phyloP scores from a whole-genome alignment of 345 rosid genomes.

The Brassica rapa region DNA sequence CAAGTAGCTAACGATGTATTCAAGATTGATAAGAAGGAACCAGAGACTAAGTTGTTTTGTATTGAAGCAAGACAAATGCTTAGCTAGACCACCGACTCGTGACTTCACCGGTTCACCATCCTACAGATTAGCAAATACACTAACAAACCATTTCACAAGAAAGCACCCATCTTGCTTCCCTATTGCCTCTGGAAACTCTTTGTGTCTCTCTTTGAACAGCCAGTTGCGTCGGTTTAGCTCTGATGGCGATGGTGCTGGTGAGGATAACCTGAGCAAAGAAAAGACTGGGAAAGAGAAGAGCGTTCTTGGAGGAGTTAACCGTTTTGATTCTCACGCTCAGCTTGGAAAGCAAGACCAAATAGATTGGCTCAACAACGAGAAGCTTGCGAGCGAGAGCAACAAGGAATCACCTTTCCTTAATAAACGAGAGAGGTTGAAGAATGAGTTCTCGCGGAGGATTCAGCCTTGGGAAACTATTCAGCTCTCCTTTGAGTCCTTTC shows the following conservation, averaged over 20 bases:
- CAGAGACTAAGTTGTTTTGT: constrained; percentile 59
- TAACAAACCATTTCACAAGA: constrained; percentile 41
- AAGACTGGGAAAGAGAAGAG: constrained; percentile 43
- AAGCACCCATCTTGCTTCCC: constrained; percentile 35
- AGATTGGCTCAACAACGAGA: constrained; percentile 89
- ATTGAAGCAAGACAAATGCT: constrained; percentile 50
- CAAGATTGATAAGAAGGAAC: constrained; percentile 56
- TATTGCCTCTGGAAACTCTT: constrained; percentile 33
- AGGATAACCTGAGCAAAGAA: constrained; percentile 59
- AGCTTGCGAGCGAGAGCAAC: constrained; percentile 65
- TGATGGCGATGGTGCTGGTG: constrained; percentile 71
- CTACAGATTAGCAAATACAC: constrained; percentile 30
- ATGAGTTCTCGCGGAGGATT: constrained; percentile 70
- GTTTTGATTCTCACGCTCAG: constrained; percentile 60
- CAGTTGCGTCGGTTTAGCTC: constrained; percentile 70
- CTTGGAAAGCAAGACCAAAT: constrained; percentile 87
- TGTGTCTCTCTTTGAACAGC: constrained; percentile 13
- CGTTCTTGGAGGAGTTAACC: constrained; percentile 38
- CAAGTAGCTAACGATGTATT: constrained; percentile 59
- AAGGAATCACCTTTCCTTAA: constrained; percentile 75
- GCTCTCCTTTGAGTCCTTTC: constrained; percentile 88
- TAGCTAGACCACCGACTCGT: constrained; percentile 41
- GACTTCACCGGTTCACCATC: constrained; percentile 40
- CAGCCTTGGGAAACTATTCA: constrained; percentile 90
- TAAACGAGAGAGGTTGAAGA: constrained; percentile 74